Evolutionary conservation across 768 basidiomycete genomes (phyloP).

Genomic region (Terana coerulea): DNA sequence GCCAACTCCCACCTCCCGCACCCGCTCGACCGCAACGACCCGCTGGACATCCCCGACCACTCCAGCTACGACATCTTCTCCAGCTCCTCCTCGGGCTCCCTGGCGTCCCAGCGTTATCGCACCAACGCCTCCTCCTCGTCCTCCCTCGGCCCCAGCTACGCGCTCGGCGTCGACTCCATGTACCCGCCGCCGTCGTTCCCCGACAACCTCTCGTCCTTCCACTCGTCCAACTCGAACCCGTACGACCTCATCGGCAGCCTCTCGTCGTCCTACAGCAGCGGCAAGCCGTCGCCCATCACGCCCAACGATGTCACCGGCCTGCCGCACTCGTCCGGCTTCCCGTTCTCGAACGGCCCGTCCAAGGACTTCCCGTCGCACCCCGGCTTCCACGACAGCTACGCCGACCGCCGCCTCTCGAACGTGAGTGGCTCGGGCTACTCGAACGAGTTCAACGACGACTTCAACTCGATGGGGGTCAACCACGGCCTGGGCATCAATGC

Average conservation of each 20-base stretch:
- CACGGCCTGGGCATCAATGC: conserved; percentile 39
- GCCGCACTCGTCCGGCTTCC: conserved; percentile 51
- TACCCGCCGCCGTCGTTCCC: conserved; percentile 58
- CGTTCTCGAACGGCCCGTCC: conserved; percentile 30
- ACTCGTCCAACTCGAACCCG: conserved; percentile 44
- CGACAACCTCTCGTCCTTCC: conserved; percentile 59
- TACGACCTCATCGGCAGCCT: conserved; percentile 66
- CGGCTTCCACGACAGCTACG: conserved; percentile 52
- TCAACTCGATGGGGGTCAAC: conserved; percentile 46
- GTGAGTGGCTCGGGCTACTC: conserved; percentile 42
- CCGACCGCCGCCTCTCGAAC: conserved; percentile 55
- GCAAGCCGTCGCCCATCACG: conserved; percentile 74
- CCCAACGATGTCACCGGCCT: conserved; percentile 62
- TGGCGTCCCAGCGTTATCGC: conserved; percentile 60
- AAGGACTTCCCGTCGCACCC: conserved; percentile 57
- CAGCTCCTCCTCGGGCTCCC: conserved; percentile 38
- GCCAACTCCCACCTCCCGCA: conserved; percentile 26
- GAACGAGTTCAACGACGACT: conserved; percentile 64
- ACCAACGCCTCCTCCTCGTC: conserved; percentile 70
- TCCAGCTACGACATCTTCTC: conserved; percentile 63
- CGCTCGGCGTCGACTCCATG: conserved; percentile 50
- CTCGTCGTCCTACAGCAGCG: conserved; percentile 63
- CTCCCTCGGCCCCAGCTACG: conserved; percentile 56
- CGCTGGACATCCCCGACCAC: conserved; percentile 55
- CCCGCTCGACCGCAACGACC: conserved; percentile 49